Evolutionary conservation across 208 protist species (phyloP).

Genomic region (Acanthamoeba sp.): DNA sequence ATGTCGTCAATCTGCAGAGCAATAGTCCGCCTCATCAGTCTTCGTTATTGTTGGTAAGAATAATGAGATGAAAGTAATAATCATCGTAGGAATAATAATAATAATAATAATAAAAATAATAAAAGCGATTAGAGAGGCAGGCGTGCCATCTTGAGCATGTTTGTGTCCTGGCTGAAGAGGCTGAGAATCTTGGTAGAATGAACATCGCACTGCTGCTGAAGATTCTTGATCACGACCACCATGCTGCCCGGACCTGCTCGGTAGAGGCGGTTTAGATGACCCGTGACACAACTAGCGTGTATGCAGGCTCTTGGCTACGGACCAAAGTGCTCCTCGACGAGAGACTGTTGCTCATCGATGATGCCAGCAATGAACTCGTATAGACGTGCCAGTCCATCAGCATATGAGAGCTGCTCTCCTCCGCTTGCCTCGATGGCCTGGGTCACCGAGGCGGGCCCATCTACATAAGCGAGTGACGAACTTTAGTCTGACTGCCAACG

Average conservation of each 20-base stretch:
- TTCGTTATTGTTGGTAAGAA: no score
- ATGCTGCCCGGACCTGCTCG: slow-evolving; percentile 4
- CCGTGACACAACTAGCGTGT: neutral
- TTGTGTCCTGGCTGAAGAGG: slow-evolving; percentile 51
- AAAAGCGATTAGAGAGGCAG: neutral
- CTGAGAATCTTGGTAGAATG: slow-evolving; percentile 62
- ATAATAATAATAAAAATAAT: no score
- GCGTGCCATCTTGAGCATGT: slow-evolving; percentile 46
- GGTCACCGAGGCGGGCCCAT: neutral
- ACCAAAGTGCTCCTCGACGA: slow-evolving; percentile 66
- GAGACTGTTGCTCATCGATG: slow-evolving; percentile 63
- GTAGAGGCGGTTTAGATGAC: neutral
- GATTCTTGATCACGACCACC: slow-evolving; percentile 58
- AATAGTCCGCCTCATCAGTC: no score
- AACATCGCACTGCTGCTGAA: slow-evolving; percentile 66
- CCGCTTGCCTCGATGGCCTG: neutral
- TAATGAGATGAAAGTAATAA: no score
- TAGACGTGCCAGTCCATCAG: slow-evolving; percentile 33
- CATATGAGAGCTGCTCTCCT: slow-evolving; percentile 22
- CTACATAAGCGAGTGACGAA: neutral
- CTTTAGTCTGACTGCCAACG: neutral
- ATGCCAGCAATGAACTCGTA: slow-evolving; percentile 69
- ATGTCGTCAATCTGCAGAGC: slow-evolving; percentile 32
- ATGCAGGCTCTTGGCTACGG: neutral
- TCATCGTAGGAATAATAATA: no score